Conservation (phyloP, 2,329 filamentous ascomycete species). For the Diplodia corticola region DNA sequence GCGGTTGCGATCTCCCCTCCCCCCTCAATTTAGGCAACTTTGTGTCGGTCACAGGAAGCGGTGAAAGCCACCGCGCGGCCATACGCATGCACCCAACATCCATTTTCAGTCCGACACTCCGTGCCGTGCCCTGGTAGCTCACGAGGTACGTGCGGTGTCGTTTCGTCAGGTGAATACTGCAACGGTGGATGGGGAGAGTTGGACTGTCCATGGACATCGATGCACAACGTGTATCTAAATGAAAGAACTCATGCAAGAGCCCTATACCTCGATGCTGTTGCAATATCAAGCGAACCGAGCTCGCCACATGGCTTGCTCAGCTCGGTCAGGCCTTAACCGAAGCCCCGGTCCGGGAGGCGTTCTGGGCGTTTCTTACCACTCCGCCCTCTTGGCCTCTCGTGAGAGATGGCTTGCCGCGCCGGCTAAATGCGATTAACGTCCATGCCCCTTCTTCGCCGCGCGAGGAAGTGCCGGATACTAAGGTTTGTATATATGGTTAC, state of each 20-base stretch:
- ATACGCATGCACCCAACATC: neutral
- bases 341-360: slow-evolving; percentile 15
- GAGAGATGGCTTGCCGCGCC: slow-evolving; percentile 12
- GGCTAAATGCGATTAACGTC: slow-evolving; percentile 5
- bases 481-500: slow-evolving; percentile 7
- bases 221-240: too few relatives aligned
- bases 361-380: slow-evolving; percentile 18
- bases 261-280: neutral
- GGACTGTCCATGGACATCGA: too few relatives aligned
- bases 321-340: neutral
- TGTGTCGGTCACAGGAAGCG: neutral
- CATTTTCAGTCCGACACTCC: neutral
- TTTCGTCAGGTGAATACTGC: too few relatives aligned
- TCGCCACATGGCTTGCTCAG: neutral
- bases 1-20: neutral
- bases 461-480: neutral
- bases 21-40: slow-evolving; percentile 8
- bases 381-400: neutral
- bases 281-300: too few relatives aligned
- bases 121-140: neutral
- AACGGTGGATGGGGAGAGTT: too few relatives aligned
- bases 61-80: neutral
- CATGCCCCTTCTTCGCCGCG: neutral
- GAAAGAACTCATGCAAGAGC: neutral
- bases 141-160: neutral